Base-by-base conservation (phyloP, 306 rosid species). In the Cucurbita moschata region DNA sequence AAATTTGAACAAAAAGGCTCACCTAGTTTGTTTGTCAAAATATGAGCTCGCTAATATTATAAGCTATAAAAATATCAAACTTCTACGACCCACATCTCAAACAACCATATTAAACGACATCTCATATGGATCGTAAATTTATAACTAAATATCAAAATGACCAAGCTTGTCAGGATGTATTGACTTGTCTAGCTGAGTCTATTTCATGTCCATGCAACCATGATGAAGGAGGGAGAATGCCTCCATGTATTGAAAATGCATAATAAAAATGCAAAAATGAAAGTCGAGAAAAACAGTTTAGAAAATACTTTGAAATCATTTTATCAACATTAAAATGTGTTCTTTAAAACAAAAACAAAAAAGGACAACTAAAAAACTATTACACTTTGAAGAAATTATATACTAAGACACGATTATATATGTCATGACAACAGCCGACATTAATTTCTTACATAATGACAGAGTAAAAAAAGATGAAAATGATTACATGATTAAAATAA, bases 91-190 rank as follows among this genome's bases (percentile, higher is more conserved):
- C 35, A 30, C 35, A 3, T 30, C 35, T 30, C 35, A 30, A 30
- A 30, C 35, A 30, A 30, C 35, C 35, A 30, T 30, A 26, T 26
- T 26, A 26, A 26, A 26, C 30, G 35, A 30, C 2, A 30, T 1
- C 35, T 30, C 35, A 2, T 30, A 30, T 30, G 35, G 35, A 30
- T 30, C 35, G 1, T 30, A 30, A 30, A 30, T 30, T 30, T 30
- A 30, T 30, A 30, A 30, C 3, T 30, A 30, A 3, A 30, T 30
- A 30, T 30, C 35, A 30, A 30, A 66, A 64, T 10, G 72, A 12
- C 10, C 53, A 66, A 66, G 39, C 72, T 66, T 66, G 44, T 66
- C 39, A 47, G 71, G 72, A 66, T 43, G 72, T 66, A 42, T 65
- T 43, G 72, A 65, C 43, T 65, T 65, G 72, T 42, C 54, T 43